Evolutionary conservation across 345 rosid species (phyloP), one percentile per base, ranked within the genome.

Genomic region (Gynandropsis gynandra): DNA sequence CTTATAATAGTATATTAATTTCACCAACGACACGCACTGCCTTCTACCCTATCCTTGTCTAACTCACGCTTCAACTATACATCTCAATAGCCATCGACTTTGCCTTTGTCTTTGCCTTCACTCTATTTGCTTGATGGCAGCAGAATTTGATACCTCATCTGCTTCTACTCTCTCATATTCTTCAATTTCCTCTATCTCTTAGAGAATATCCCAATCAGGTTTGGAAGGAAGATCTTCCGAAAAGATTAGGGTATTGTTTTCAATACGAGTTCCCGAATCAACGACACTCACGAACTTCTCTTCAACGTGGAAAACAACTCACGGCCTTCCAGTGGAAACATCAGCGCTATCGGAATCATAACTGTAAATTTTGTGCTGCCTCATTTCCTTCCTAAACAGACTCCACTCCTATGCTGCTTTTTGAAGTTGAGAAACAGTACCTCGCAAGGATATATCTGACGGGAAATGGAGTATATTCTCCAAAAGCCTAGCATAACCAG

Each of bases 401-500:
- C 73, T 69, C 97, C 99, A 87, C 34, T 88, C 97, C 99, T 97
- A 88, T 45, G 59, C 54, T 51, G 36, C 58, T 62, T 49, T 75
- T 63, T 76, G 74, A 59, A 81, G 69, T 64, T 71, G 79, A 69
- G 90, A 68, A 37, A 75, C 58, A 51, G 78, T 71, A 52, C 67
- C 72, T 17, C 95, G 97, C 74, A 92, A 68, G 74, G 75, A 64
- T 56, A 70, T 68, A 59, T 78, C 95, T 40, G 95, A 88, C 19
- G 97, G 97, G 65, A 79, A 83, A 65, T 77, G 65, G 43, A 93
- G 71, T 40, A 67, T 51, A 66, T 74, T 92, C 77, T 88, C 94
- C 73, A 92, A 61, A 68, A 88, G 80, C 64, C 57, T 79, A 47
- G 82, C 95, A 70, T 85, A 85, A 59, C 77, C 75, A 52, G 75